Percentiles rank a stretch among this genome's conserved stretches.
Evolutionary conservation across 31 red algal species (phyloP).

Genomic region (Odonthalia washingtoniensis): DNA sequence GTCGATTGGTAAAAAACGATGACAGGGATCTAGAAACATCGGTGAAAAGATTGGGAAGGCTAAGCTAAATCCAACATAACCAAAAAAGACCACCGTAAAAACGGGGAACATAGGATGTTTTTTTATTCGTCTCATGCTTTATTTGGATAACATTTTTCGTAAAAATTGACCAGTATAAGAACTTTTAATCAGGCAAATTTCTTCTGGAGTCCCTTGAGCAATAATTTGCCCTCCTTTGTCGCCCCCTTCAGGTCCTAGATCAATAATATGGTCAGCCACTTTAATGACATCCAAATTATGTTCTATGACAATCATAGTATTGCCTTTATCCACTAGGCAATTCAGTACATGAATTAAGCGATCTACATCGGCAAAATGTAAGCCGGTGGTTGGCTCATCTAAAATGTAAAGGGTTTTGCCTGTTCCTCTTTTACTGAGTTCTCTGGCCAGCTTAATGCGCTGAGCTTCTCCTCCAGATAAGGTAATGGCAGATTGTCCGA

Average conservation of each 20-base stretch:
- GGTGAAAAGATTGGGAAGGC: too few relatives aligned
- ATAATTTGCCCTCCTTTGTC: slow-evolving; percentile 22
- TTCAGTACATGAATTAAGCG: slow-evolving; percentile 15
- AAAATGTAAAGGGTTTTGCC: slow-evolving; percentile 22
- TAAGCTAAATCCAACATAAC: too few relatives aligned
- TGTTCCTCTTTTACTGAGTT: slow-evolving; percentile 12
- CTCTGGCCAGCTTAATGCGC: slow-evolving; percentile 22
- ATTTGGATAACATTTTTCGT: slow-evolving; percentile 11
- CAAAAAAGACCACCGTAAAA: too few relatives aligned
- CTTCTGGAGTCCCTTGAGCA: slow-evolving; percentile 24
- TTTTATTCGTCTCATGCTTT: neutral
- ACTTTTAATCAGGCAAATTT: neutral
- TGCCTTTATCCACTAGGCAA: neutral
- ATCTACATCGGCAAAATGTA: slow-evolving; percentile 22
- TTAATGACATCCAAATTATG: slow-evolving; percentile 35
- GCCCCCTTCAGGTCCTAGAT: slow-evolving; percentile 39
- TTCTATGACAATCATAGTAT: slow-evolving; percentile 27
- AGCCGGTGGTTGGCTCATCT: slow-evolving; percentile 32
- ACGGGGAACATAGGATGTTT: too few relatives aligned
- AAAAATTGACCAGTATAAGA: slow-evolving; percentile 35
- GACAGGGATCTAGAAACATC: too few relatives aligned
- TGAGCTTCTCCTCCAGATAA: slow-evolving; percentile 31
- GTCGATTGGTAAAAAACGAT: too few relatives aligned
- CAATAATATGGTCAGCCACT: slow-evolving; percentile 12
- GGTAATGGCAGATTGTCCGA: slow-evolving; percentile 21